These are phyloP conservation scores for Hsuehochloa calcarea DNA, from an alignment of 176 grass and related monocot species.

Conservation along the genomic window DNA sequence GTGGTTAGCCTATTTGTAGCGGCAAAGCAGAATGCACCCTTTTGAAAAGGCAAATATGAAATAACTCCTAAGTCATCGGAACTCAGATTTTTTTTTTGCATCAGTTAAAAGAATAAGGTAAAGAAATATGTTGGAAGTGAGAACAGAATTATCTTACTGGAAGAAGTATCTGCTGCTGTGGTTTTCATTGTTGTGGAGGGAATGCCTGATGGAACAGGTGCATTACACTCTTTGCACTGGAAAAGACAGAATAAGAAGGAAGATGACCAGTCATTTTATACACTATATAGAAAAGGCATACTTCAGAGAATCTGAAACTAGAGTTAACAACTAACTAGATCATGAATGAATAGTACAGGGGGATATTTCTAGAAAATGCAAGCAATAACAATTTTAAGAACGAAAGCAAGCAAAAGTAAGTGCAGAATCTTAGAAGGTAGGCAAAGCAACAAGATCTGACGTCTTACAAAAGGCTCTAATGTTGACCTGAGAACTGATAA, in stretches of 20 bases:
- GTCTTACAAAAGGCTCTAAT: neutral
- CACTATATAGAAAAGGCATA: neutral
- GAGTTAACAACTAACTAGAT: neutral
- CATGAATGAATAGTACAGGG: neutral
- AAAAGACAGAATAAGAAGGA: constrained; percentile 31
- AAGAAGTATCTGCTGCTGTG: constrained; percentile 59
- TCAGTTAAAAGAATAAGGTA: neutral
- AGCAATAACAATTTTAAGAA: neutral
- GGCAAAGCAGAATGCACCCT: neutral
- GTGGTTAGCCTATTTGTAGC: neutral
- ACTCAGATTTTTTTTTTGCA: neutral
- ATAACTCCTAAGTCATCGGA: neutral
- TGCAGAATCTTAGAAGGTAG: neutral
- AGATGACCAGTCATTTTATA: constrained; percentile 5
- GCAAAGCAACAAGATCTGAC: neutral
- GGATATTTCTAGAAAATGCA: neutral
- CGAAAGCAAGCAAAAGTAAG: neutral
- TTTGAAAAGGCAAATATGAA: constrained; percentile 5
- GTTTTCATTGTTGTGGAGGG: constrained; percentile 60
- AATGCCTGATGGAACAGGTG: constrained; percentile 57
- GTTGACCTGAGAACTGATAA: neutral
- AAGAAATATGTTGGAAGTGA: constrained; percentile 9
- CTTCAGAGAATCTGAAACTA: constrained; percentile 22
- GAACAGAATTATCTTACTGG: constrained; percentile 52
- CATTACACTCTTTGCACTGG: constrained; percentile 93